A percentile compares a stretch with the other conserved stretches of the same genome.
Conservation (phyloP, 371 early-diverging fungal genomes). For the Mortierella sp. region DNA sequence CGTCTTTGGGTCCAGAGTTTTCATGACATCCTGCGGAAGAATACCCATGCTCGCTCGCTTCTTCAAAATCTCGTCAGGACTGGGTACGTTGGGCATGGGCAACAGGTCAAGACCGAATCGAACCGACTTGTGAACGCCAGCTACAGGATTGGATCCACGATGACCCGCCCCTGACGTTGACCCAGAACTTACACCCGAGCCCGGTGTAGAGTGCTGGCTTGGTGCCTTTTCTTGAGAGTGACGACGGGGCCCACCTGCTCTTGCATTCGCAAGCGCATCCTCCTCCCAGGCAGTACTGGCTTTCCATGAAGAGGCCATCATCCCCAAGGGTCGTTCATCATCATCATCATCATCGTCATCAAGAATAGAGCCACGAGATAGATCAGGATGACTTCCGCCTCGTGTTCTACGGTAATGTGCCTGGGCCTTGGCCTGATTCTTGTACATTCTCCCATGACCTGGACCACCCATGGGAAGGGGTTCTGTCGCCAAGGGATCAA, state of each 20-base stretch:
- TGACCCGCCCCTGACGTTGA: neutral
- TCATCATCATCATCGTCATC: too few relatives aligned
- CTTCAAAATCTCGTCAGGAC: conserved; percentile 34
- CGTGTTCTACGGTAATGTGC: too few relatives aligned
- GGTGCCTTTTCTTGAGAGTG: neutral
- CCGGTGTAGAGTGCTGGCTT: neutral
- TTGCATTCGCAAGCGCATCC: too few relatives aligned
- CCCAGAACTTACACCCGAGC: neutral
- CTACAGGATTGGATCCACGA: neutral
- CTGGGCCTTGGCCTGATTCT: too few relatives aligned
- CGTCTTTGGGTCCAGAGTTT: conserved; percentile 29
- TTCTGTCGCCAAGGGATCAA: neutral
- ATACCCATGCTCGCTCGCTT: conserved; percentile 31
- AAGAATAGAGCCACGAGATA: too few relatives aligned
- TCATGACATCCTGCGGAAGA: conserved; percentile 46
- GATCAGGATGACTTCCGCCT: too few relatives aligned
- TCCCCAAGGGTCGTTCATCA: too few relatives aligned
- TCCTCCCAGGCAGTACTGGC: too few relatives aligned
- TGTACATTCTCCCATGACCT: neutral
- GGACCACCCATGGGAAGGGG: neutral
- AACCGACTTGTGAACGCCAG: neutral
- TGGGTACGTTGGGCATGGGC: conserved; percentile 47
- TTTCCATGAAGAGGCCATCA: too few relatives aligned
- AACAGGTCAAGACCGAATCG: conserved; percentile 45
- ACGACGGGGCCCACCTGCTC: too few relatives aligned